Conservation (phyloP, 805 yeast genomes). For the Candida tammaniensis region DNA sequence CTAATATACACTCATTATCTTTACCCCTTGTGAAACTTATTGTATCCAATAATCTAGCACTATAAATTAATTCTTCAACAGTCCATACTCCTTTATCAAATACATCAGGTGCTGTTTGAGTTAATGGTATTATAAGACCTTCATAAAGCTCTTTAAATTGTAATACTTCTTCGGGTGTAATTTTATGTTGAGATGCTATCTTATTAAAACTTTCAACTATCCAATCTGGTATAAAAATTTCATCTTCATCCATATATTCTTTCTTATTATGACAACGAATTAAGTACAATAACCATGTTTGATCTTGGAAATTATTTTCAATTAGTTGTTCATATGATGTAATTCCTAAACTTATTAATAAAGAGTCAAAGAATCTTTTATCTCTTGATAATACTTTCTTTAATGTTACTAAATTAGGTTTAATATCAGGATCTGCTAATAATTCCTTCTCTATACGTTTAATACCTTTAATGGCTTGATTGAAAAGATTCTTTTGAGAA, state of each 20-base stretch:
- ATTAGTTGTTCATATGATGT: constrained; percentile 51
- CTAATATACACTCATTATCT: constrained; percentile 43
- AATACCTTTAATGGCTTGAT: constrained; percentile 42
- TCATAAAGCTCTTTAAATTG: constrained; percentile 55
- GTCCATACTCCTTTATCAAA: constrained; percentile 51
- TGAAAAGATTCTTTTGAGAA: constrained; percentile 49
- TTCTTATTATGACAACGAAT: constrained; percentile 53
- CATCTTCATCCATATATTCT: constrained; percentile 24
- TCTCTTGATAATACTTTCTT: constrained; percentile 59
- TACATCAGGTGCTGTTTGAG: constrained; percentile 54
- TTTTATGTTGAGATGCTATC: constrained; percentile 32
- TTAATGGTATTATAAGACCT: constrained; percentile 48
- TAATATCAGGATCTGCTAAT: constrained; percentile 36
- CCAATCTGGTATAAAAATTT: constrained; percentile 49
- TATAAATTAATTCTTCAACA: constrained; percentile 45
- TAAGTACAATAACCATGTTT: constrained; percentile 60
- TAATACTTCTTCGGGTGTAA: constrained; percentile 52
- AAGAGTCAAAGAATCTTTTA: constrained; percentile 48
- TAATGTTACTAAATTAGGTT: constrained; percentile 48
- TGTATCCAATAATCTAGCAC: constrained; percentile 52
- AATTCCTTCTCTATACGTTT: constrained; percentile 45
- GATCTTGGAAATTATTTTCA: constrained; percentile 50
- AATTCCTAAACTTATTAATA: constrained; percentile 57
- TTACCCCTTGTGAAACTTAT: constrained; percentile 47
- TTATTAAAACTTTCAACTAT: constrained; percentile 38